Evolutionary conservation across 2,329 filamentous ascomycete species (phyloP).

Genomic region (Colletotrichum sojae): DNA sequence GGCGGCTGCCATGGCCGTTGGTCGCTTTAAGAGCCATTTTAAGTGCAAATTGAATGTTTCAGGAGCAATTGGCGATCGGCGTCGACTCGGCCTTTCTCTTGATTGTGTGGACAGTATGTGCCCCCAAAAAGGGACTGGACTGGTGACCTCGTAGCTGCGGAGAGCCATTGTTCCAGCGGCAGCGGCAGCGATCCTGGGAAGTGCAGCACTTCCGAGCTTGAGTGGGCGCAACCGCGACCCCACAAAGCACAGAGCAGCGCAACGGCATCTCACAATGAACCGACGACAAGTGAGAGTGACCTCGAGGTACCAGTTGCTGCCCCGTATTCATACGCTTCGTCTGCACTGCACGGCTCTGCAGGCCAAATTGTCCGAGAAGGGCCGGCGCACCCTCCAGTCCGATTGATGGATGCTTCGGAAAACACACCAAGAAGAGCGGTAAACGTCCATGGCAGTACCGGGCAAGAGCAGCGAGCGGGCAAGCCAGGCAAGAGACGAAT

Average conservation of each 20-base stretch:
- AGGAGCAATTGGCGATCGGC: constrained; percentile 42
- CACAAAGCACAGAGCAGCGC: constrained; percentile 41
- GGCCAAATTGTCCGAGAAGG: constrained; percentile 47
- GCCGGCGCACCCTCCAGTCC: constrained; percentile 36
- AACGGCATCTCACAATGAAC: constrained; percentile 41
- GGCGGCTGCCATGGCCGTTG: constrained; percentile 32
- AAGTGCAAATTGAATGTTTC: constrained; percentile 38
- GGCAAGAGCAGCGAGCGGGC: constrained; percentile 5
- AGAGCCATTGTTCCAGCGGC: constrained; percentile 17
- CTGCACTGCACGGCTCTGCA: constrained; percentile 26
- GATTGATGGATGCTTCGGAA: constrained; percentile 33
- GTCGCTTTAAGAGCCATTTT: constrained; percentile 35
- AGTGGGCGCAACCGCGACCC: constrained; percentile 47
- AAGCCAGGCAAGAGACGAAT: constrained; percentile 1
- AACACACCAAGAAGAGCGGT: constrained; percentile 24
- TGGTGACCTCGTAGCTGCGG: constrained; percentile 36
- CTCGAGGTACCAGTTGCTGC: constrained; percentile 32
- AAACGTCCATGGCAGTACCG: constrained; percentile 6
- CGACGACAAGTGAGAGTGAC: constrained; percentile 15
- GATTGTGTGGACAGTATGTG: constrained; percentile 35
- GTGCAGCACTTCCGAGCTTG: constrained; percentile 42
- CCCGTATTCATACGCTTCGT: constrained; percentile 34
- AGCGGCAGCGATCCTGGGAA: constrained; percentile 8
- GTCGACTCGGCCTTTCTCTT: constrained; percentile 44
- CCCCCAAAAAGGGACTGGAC: constrained; percentile 22